Evolutionary conservation across 805 yeast species (phyloP).

Genomic region (Sugiyamaella smithiae): DNA sequence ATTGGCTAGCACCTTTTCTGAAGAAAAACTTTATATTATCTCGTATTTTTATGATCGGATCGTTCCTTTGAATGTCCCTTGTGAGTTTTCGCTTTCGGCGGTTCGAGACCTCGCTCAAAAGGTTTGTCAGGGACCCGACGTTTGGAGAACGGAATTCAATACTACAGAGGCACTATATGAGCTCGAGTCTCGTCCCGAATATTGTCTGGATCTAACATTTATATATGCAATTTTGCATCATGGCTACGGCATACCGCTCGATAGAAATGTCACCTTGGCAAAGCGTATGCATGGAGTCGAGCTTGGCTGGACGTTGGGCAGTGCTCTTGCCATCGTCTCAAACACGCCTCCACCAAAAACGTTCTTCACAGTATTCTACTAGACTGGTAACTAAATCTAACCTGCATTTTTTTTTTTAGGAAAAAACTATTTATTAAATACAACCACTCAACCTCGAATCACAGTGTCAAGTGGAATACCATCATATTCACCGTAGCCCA

Average conservation of each 20-base stretch:
- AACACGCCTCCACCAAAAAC: constrained; percentile 1
- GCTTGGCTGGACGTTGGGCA: constrained; percentile 97
- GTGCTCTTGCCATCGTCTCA: constrained; percentile 45
- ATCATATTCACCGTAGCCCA: constrained; percentile 89
- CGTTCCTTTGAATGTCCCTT: constrained; percentile 88
- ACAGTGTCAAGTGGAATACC: constrained; percentile 68
- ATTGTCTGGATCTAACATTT: constrained; percentile 90
- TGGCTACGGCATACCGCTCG: constrained; percentile 90
- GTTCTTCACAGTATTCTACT: constrained; percentile 2
- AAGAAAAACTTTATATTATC: constrained; percentile 77
- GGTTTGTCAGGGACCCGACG: constrained; percentile 78
- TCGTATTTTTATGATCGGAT: constrained; percentile 94
- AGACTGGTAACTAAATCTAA: too few relatives aligned
- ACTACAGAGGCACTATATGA: constrained; percentile 40
- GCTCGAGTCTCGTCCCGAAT: constrained; percentile 75
- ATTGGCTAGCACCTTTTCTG: constrained; percentile 70
- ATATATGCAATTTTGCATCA: constrained; percentile 85
- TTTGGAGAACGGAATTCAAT: constrained; percentile 44
- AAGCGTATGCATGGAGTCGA: constrained; percentile 82
- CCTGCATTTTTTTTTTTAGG: neutral
- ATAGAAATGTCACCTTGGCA: constrained; percentile 86
- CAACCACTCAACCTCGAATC: constrained; percentile 19
- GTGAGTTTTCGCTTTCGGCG: constrained; percentile 76
- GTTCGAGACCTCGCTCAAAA: constrained; percentile 71
- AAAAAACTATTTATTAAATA: neutral